Conservation (phyloP, 1,139 yeast species). For the Meyerozyma athensensis region DNA sequence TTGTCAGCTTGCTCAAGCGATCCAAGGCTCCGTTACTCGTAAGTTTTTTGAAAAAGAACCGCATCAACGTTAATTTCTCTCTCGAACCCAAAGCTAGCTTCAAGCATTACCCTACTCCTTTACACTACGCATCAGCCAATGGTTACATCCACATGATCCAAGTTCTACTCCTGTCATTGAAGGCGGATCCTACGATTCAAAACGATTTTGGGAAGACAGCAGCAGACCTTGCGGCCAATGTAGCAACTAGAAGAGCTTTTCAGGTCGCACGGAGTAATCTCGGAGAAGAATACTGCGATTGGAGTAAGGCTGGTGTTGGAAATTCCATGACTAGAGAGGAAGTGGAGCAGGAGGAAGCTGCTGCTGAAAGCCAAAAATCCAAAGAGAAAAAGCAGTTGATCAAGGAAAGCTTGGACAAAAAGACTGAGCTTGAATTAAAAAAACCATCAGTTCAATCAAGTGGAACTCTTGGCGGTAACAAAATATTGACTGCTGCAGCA, state of each 20-base stretch:
- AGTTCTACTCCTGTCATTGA: slow-evolving; percentile 56
- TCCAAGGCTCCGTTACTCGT: slow-evolving; percentile 76
- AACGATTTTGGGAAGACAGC: slow-evolving; percentile 62
- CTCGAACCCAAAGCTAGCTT: slow-evolving; percentile 54
- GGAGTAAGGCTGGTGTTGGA: slow-evolving; percentile 68
- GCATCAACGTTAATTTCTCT: slow-evolving; percentile 43
- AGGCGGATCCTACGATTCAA: slow-evolving; percentile 61
- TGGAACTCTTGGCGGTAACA: slow-evolving; percentile 25
- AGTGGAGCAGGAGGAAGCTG: slow-evolving; percentile 41
- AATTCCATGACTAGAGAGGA: slow-evolving; percentile 61
- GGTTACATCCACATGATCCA: slow-evolving; percentile 67
- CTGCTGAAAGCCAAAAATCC: slow-evolving; percentile 27
- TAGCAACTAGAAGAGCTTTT: slow-evolving; percentile 49
- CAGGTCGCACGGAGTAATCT: slow-evolving; percentile 62
- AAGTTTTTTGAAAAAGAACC: slow-evolving; percentile 56
- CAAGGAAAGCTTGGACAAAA: slow-evolving; percentile 38
- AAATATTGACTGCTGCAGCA: slow-evolving; percentile 12
- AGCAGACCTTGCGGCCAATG: slow-evolving; percentile 39
- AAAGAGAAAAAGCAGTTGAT: slow-evolving; percentile 34
- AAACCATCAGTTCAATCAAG: slow-evolving; percentile 28
- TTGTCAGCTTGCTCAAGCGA: slow-evolving; percentile 57
- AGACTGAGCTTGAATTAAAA: slow-evolving; percentile 35
- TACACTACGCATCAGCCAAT: slow-evolving; percentile 73
- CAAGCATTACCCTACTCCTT: slow-evolving; percentile 60
- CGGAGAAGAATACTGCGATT: slow-evolving; percentile 67